These are phyloP conservation scores for Hanseniaspora nectarophila DNA, from an alignment of 805 yeast genomes.

Conservation along the genomic window DNA sequence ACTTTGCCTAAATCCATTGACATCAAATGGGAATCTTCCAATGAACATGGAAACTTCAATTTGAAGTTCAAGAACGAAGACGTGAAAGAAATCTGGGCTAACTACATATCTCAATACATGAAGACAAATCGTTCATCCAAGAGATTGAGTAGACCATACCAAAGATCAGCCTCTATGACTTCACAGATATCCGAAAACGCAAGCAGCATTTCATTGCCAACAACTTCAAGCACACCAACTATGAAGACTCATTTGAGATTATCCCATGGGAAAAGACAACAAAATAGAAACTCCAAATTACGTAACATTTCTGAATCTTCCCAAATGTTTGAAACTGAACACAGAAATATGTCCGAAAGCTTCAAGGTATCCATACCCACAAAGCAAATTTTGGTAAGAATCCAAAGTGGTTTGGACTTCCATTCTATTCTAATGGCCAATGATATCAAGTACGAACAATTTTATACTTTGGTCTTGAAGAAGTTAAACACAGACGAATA, in stretches of 20 bases:
- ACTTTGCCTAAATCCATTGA: slow-evolving; percentile 47
- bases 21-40: slow-evolving; percentile 70
- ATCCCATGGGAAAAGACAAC: slow-evolving; percentile 1
- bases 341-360: slow-evolving; percentile 32
- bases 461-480: slow-evolving; percentile 46
- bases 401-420: slow-evolving; percentile 38
- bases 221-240: not conserved
- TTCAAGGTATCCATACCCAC: slow-evolving; percentile 31
- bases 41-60: slow-evolving; percentile 76
- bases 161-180: slow-evolving; percentile 8
- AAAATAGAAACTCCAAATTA: slow-evolving; percentile 8
- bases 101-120: slow-evolving; percentile 26
- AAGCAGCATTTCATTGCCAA: not conserved
- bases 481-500: slow-evolving; percentile 38
- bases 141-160: not conserved
- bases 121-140: not conserved
- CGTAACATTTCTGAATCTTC: slow-evolving; percentile 8
- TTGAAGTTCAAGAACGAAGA: slow-evolving; percentile 78
- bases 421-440: slow-evolving; percentile 55
- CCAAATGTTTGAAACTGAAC: slow-evolving; percentile 24
- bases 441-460: slow-evolving; percentile 38
- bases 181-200: slow-evolving; percentile 6
- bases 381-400: slow-evolving; percentile 31
- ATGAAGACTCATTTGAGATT: not conserved
- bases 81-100: slow-evolving; percentile 68